Evolutionary conservation across 495 filamentous ascomycete species (phyloP), one percentile per base, ranked within the genome.

Genomic region (Oleoguttula mirabilis): DNA sequence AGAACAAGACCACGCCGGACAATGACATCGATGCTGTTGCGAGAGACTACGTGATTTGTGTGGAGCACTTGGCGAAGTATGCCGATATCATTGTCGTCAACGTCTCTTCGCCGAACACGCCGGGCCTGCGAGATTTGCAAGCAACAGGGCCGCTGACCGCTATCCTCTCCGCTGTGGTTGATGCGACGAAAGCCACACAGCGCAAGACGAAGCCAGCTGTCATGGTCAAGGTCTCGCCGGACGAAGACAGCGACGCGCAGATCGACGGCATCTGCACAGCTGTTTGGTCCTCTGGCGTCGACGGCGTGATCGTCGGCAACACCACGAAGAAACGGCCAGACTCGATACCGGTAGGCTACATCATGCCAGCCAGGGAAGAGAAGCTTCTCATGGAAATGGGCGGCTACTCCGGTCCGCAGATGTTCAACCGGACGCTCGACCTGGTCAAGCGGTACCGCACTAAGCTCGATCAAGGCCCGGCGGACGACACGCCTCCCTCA

Each of bases 271-370:
- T 95, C 35, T 88, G 85, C 49, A 72, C 84, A 36, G 90, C 90
- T 0, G 77, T 95, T 25, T 81, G 77, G 71, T 69, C 70, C 30
- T 79, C 81, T 32, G 87, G 87, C 8, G 85, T 95, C 3, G 85
- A 93, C 47, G 90, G 90, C 0, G 78, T 98, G 3, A 93, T 96
- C 52, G 88, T 98, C n/a, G 88, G 86, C 0, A 98, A 98, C 62
- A 98, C 90, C 0, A 98, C 90, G 2, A 93, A 86, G 60, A 70
- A 73, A 44, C 72, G 90, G 10, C 74, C 80, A 2, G 75, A 73
- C 3, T 61, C 82, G n/a, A 55, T 83, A 7, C 76, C 84, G 11
- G 56, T 69, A 24, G 78, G 76, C 6, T 74, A 77, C 41, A 59
- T 64, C 25, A 65, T 90, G 12, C 73, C 79, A 0, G 47, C 63